Percentiles rank a stretch among this genome's conserved stretches.
phyloP scores from a whole-genome alignment of 108 stramenopile species.

The Chaetoceros tenuissimus region DNA sequence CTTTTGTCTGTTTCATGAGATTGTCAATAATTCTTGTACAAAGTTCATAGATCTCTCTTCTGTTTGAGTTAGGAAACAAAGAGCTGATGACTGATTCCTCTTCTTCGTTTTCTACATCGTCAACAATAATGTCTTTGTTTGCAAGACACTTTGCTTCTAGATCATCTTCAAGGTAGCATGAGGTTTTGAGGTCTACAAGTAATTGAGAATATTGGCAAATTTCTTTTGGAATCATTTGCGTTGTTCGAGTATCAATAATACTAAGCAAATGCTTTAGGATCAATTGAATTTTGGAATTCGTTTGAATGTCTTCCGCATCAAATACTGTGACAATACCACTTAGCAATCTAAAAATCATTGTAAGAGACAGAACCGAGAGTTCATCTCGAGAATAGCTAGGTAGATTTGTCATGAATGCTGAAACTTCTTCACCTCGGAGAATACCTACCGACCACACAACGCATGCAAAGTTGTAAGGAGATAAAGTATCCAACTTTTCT shows the following conservation, averaged over 20 bases:
- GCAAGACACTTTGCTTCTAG: background rate
- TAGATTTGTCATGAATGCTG: background rate
- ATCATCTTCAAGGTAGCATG: background rate
- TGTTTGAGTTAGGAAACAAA: background rate
- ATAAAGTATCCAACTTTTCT: background rate
- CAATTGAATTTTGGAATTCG: background rate
- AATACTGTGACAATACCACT: too few species aligned
- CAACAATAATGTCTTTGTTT: background rate
- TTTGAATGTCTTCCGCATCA: background rate
- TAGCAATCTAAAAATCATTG: background rate
- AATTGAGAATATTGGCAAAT: background rate
- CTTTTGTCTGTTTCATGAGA: background rate
- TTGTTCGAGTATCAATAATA: background rate
- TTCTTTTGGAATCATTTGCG: background rate
- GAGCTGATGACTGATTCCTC: background rate
- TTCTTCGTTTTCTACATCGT: background rate
- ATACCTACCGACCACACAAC: background rate
- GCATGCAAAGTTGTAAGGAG: background rate
- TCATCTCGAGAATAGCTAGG: background rate
- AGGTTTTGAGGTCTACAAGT: background rate
- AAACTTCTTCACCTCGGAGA: background rate
- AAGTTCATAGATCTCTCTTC: background rate
- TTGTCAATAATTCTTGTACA: background rate
- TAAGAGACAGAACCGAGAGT: background rate
- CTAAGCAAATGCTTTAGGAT: background rate